These are phyloP conservation scores for Xylaria flabelliformis DNA, from an alignment of 495 filamentous ascomycete species.

Conservation along the genomic window DNA sequence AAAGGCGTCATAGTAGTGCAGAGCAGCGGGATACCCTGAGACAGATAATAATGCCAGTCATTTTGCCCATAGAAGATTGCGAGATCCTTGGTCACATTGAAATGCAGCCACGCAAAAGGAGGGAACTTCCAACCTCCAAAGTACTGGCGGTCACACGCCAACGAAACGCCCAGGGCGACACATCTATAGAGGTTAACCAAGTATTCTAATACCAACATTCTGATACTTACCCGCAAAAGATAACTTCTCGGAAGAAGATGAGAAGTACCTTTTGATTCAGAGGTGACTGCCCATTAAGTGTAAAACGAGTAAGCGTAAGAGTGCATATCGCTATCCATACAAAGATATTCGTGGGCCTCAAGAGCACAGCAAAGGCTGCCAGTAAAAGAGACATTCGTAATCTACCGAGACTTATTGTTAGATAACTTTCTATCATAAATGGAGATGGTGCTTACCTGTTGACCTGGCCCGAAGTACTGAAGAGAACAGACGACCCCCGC, in stretches of 20 bases:
- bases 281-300: constrained; percentile 46
- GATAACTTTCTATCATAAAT: not conserved
- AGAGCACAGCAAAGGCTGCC: constrained; percentile 81
- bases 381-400: constrained; percentile 73
- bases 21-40: constrained; percentile 86
- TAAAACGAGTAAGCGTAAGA: constrained; percentile 50
- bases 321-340: constrained; percentile 73
- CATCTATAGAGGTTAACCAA: constrained; percentile 47
- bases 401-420: constrained; percentile 41
- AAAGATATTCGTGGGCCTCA: constrained; percentile 88
- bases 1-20: constrained; percentile 86
- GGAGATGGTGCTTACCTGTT: constrained; percentile 38
- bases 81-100: constrained; percentile 87
- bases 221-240: constrained; percentile 66
- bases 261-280: constrained; percentile 53
- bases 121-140: constrained; percentile 91
- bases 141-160: constrained; percentile 77
- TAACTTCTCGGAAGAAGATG: constrained; percentile 64
- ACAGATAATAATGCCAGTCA: constrained; percentile 89
- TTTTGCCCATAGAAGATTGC: constrained; percentile 94
- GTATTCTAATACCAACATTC: not conserved
- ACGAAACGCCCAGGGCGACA: constrained; percentile 65
- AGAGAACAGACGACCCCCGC: constrained; percentile 32
- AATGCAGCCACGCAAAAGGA: constrained; percentile 85
- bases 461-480: constrained; percentile 38